Evolutionary conservation across 2,329 filamentous ascomycete species (phyloP), one percentile per base, ranked within the genome.

Genomic region (Pestalotiopsis sp.): DNA sequence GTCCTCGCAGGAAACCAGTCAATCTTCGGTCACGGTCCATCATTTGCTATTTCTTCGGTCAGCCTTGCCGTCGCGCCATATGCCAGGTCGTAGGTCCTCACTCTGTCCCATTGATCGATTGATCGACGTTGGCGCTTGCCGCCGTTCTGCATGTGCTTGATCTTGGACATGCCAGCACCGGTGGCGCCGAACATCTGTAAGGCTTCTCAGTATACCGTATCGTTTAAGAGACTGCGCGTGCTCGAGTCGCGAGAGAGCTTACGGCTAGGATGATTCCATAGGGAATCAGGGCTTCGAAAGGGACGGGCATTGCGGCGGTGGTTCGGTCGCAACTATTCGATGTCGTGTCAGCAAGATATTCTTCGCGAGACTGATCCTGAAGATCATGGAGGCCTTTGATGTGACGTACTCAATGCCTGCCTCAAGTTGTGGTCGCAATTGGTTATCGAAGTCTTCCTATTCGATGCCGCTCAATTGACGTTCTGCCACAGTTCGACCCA

Each of bases 181-280:
- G 87, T 85, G 69, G 86, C 80, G 71, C 88, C 87, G 72, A 91
- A 91, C 89, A 91, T 91, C 89, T 91, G 76, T 7, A 66, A 72
- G 65, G 49, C 61, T 61, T 52, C 67, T 74, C 72, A 78, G 74
- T 56, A 73, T 58, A 39, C 23, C 12, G 12, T 36, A 3, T 57
- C 25, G 25, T 3, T 56, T 25, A 57, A 38, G 23, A 9, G 27
- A 14, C 31, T 23, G 11, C n/a, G 45, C 13, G 41, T 49, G 25
- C 6, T 36, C 23, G 11, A 39, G 63, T 62, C 58, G 56, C 62
- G 41, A 39, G 31, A 27, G 49, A 66, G 69, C 87, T 80, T 85
- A 91, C 89, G 76, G 80, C 84, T 75, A 88, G 79, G 79, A 91
- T 87, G 84, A 91, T 90, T 79, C 82, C 89, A 80, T 90, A 91